Percentiles rank a stretch among this genome's conserved stretches.
Evolutionary conservation across 1,284 basidiomycete genomes (phyloP).

Genomic region (Cutaneotrichosporon dermatis): DNA sequence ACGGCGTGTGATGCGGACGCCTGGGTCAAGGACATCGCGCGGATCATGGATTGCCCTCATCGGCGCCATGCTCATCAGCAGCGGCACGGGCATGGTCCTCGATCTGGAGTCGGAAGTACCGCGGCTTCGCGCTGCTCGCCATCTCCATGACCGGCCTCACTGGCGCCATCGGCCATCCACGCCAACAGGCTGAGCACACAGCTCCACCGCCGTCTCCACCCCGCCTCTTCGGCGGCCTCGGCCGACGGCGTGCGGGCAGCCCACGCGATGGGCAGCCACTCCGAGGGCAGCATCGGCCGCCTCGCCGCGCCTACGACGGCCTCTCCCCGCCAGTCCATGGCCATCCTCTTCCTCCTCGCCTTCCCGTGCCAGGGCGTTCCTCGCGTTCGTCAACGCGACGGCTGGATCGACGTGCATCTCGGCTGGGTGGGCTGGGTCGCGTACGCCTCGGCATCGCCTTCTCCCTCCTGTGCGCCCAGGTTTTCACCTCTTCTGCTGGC

Average conservation of each 20-base stretch:
- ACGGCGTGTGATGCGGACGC: conserved; percentile 54
- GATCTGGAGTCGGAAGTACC: conserved; percentile 82
- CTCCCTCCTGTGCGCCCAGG: conserved; percentile 65
- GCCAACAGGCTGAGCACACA: conserved; percentile 81
- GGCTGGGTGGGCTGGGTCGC: conserved; percentile 63
- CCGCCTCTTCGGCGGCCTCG: conserved; percentile 9
- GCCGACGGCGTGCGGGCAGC: not conserved
- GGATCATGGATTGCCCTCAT: conserved; percentile 82
- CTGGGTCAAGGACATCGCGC: conserved; percentile 57
- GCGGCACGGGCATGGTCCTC: conserved; percentile 83
- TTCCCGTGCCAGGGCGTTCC: conserved; percentile 72
- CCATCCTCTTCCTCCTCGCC: conserved; percentile 66
- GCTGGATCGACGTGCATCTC: conserved; percentile 69
- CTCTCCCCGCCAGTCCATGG: conserved; percentile 37
- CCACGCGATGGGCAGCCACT: no score
- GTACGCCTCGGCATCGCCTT: conserved; percentile 66
- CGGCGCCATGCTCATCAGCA: conserved; percentile 87
- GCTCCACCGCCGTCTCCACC: conserved; percentile 38
- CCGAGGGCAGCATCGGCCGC: not conserved
- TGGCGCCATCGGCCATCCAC: conserved; percentile 85
- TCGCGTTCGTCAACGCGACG: conserved; percentile 62
- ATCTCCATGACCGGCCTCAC: conserved; percentile 84
- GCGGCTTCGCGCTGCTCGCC: conserved; percentile 81
- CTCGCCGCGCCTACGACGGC: conserved; percentile 11
- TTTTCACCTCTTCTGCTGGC: conserved; percentile 79